Evolutionary conservation across 179 eudicot genomes (phyloP).

Genomic region (Gypsophila paniculata): DNA sequence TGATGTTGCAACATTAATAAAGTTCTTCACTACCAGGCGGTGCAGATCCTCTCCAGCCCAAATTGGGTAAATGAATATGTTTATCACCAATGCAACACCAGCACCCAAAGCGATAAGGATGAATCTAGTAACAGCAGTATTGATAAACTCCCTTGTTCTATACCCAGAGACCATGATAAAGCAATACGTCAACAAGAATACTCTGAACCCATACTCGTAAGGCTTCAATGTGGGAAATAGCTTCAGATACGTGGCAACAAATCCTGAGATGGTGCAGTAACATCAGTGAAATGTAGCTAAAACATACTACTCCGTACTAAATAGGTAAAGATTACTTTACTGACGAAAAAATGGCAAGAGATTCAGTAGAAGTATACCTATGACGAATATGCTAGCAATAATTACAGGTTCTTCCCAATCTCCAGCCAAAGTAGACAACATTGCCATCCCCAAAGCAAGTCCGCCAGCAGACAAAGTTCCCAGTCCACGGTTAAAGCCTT

Average conservation of each 20-base stretch:
- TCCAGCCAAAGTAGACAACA: constrained; percentile 55
- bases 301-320: too few species aligned
- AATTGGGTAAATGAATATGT: constrained; percentile 76
- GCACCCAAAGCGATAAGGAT: constrained; percentile 83
- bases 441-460: constrained; percentile 66
- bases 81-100: constrained; percentile 61
- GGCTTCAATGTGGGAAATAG: constrained; percentile 77
- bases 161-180: constrained; percentile 81
- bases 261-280: constrained; percentile 43
- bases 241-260: constrained; percentile 56
- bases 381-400: constrained; percentile 50
- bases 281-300: constrained; percentile 7
- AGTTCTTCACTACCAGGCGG: constrained; percentile 73
- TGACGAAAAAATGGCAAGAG: not conserved
- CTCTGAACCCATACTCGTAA: constrained; percentile 92
- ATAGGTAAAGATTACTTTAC: not conserved
- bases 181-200: constrained; percentile 77
- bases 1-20: constrained; percentile 69
- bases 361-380: constrained; percentile 33
- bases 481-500: constrained; percentile 78
- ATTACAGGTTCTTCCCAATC: constrained; percentile 66
- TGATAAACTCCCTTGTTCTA: constrained; percentile 53
- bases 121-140: constrained; percentile 72
- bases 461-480: constrained; percentile 84
- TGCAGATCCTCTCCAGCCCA: constrained; percentile 99